phyloP scores from a whole-genome alignment of 2,329 filamentous ascomycete genomes.

The Chaetothyriales sp. region DNA sequence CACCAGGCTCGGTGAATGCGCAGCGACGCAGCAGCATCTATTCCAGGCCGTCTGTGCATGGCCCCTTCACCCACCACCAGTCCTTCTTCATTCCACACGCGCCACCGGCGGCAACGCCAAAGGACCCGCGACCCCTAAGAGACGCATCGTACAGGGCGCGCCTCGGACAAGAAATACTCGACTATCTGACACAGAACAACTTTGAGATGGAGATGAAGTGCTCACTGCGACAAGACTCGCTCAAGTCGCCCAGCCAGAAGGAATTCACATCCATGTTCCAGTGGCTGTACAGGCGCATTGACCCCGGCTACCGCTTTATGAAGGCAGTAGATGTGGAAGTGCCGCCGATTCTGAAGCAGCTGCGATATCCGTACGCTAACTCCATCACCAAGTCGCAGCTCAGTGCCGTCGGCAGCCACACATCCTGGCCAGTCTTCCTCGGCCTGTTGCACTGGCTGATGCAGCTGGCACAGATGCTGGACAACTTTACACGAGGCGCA shows the following conservation, averaged over 20 bases:
- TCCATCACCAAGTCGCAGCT: slow-evolving; percentile 95
- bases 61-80: slow-evolving; percentile 62
- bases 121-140: slow-evolving; percentile 72
- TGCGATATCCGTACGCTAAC: slow-evolving; percentile 88
- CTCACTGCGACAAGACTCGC: slow-evolving; percentile 72
- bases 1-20: slow-evolving; percentile 37
- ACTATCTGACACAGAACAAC: slow-evolving; percentile 83
- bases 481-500: slow-evolving; percentile 58
- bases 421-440: slow-evolving; percentile 86
- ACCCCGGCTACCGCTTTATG: slow-evolving; percentile 81
- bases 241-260: slow-evolving; percentile 91
- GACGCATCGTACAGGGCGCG: slow-evolving; percentile 65
- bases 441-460: slow-evolving; percentile 98
- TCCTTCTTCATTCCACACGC: slow-evolving; percentile 90
- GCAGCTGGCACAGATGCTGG: slow-evolving; percentile 89
- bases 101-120: slow-evolving; percentile 62
- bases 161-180: slow-evolving; percentile 76
- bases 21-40: slow-evolving; percentile 70
- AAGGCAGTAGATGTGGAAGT: slow-evolving; percentile 95
- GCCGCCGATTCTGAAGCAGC: slow-evolving; percentile 75
- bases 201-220: slow-evolving; percentile 98
- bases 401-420: slow-evolving; percentile 76
- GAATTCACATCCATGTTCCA: slow-evolving; percentile 98
- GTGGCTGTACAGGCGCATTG: slow-evolving; percentile 91
- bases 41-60: slow-evolving; percentile 53